Base-by-base conservation (phyloP, 2,329 filamentous ascomycete genomes). In the Pseudogymnoascus sp. region DNA sequence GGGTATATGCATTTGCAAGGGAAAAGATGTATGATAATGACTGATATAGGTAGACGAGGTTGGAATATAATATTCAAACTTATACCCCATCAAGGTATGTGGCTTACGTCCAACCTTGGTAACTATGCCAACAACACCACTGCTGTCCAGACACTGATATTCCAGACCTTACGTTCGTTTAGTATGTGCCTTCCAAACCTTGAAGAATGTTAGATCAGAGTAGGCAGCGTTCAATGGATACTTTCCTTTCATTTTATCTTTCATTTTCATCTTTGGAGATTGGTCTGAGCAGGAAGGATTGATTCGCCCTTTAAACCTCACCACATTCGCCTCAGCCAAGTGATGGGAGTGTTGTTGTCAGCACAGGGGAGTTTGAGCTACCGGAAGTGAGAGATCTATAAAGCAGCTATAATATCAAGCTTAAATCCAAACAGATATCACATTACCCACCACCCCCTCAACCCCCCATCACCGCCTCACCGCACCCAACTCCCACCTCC, bases 401-500 rank as follows among this genome's bases (percentile, higher is more conserved):
- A 21, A 21, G 10, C 13, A 37, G 16, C 16, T 43, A 11, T 21
- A 43, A 14, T 11, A 19, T 43, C 8, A 41, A 41, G 5, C 7
- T 11, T 21, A 19, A 4, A 21, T 43, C 39, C 16, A 16, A 2
- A 39, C 3, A 21, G 39, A 21, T 7, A 8, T 43, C 16, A 19
- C 16, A 43, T 19, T 13, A 1, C 10, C 21, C 43, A 39, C 41
- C 21, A 10, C 16, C 8, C 43, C 19, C 7, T n/a, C 11, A 14
- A 31, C 8, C 45, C 48, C 13, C 48, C 5, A 11, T 34, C 41
- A 73, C 62, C 71, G 72, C 60, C 72, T 70, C 71, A 85, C 88
- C 34, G 85, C 85, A 66, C 80, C 79, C 62, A 85, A 78, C 70
- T 87, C 81, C 66, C 85, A 79, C 71, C 83, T 81, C 92, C 92